These are phyloP conservation scores for Prototheca cutis DNA, from an alignment of 163 green algal genomes.

Conservation along the genomic window DNA sequence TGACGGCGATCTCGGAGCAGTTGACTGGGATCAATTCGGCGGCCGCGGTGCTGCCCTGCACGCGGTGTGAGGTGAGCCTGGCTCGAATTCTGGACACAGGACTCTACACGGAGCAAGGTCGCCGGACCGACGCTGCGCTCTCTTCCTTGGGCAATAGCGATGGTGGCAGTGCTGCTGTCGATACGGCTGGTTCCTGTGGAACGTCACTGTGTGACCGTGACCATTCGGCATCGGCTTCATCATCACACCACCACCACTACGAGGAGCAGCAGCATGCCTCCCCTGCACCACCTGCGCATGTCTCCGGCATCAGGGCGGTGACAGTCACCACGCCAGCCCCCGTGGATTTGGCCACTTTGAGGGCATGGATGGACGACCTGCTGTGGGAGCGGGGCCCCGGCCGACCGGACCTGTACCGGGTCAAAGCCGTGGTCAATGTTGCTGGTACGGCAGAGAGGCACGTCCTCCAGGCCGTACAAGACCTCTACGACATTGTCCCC, in stretches of 20 bases:
- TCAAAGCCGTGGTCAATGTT: slow-evolving; percentile 69
- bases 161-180: too few species aligned
- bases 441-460: slow-evolving; percentile 29
- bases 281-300: too few species aligned
- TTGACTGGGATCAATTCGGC: slow-evolving; percentile 57
- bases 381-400: slow-evolving; percentile 60
- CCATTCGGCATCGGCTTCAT: too few species aligned
- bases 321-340: not conserved
- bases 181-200: too few species aligned
- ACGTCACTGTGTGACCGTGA: too few species aligned
- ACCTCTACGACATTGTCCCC: slow-evolving; percentile 67
- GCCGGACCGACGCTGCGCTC: too few species aligned
- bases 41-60: slow-evolving; percentile 45
- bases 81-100: slow-evolving; percentile 47
- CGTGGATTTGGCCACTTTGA: slow-evolving; percentile 17
- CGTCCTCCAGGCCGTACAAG: slow-evolving; percentile 67
- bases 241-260: slow-evolving; percentile 7
- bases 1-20: slow-evolving; percentile 27
- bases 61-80: slow-evolving; percentile 50
- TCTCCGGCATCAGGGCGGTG: slow-evolving; percentile 8
- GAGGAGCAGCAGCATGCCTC: slow-evolving; percentile 4
- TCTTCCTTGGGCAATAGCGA: too few species aligned
- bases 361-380: slow-evolving; percentile 58
- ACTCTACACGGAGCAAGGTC: too few species aligned
- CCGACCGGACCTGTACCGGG: slow-evolving; percentile 68